These are phyloP conservation scores for Chlorella sp. DNA, from an alignment of 139 green algal species.

Conservation along the genomic window DNA sequence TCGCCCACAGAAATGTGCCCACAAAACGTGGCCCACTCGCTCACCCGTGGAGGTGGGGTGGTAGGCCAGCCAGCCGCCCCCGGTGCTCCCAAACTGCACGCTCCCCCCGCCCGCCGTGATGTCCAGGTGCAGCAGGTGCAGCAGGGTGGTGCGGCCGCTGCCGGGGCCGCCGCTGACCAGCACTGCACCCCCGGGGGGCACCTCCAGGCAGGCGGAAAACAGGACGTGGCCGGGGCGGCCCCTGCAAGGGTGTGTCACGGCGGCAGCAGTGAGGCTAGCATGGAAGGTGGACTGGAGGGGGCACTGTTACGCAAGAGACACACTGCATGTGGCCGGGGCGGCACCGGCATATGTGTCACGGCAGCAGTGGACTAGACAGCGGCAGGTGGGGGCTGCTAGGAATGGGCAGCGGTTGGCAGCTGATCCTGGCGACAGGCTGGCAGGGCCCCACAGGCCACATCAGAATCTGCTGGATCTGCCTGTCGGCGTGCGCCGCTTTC, in stretches of 20 bases:
- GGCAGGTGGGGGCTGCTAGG: too few relatives aligned
- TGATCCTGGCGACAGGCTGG: too few relatives aligned
- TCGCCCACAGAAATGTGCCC: too few relatives aligned
- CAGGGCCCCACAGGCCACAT: too few relatives aligned
- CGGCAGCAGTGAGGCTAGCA: too few relatives aligned
- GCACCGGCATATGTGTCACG: too few relatives aligned
- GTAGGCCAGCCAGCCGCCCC: slow-evolving; percentile 9
- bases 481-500: too few relatives aligned
- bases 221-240: neutral
- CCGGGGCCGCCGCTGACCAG: neutral
- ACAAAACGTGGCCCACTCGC: too few relatives aligned
- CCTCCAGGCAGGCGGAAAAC: neutral
- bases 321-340: neutral
- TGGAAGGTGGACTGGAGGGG: too few relatives aligned
- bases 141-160: slow-evolving; percentile 3
- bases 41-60: slow-evolving; percentile 8
- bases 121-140: slow-evolving; percentile 12
- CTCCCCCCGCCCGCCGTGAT: neutral
- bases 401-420: too few relatives aligned
- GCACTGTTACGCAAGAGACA: neutral
- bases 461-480: too few relatives aligned
- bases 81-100: neutral
- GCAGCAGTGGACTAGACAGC: too few relatives aligned
- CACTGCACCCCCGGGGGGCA: neutral
- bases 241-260: neutral